phyloP scores from a whole-genome alignment of 2,329 filamentous ascomycete species.

The Curvularia spicifera region DNA sequence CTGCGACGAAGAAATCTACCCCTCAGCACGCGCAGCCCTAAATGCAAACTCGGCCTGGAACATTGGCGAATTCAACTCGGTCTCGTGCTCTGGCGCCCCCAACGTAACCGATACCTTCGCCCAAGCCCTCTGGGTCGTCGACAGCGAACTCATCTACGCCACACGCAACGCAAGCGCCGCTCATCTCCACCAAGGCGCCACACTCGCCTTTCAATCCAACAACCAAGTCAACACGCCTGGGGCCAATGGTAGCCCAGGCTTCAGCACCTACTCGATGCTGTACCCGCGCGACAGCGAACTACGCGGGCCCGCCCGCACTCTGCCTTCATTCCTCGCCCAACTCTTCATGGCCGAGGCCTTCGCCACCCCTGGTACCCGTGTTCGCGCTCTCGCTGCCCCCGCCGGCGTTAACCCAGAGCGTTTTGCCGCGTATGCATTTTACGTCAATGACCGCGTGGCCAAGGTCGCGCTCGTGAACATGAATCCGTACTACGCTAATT shows the following conservation, averaged over 20 bases:
- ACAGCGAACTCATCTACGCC: constrained; percentile 19
- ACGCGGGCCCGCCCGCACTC: constrained; percentile 15
- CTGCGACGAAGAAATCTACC: constrained; percentile 20
- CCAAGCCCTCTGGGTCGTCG: constrained; percentile 22
- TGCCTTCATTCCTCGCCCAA: constrained; percentile 17
- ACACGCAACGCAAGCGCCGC: constrained; percentile 13
- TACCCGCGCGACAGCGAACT: constrained; percentile 17
- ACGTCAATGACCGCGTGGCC: constrained; percentile 9
- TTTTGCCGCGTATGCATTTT: constrained; percentile 19
- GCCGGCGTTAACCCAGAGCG: constrained; percentile 5
- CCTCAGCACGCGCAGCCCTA: constrained; percentile 16
- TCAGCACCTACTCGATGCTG: constrained; percentile 20
- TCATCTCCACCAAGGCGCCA: constrained; percentile 19
- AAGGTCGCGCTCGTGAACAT: constrained; percentile 20
- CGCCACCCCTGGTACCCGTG: constrained; percentile 3
- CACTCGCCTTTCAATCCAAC: constrained; percentile 17
- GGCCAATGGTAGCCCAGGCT: constrained; percentile 17
- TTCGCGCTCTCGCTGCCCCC: constrained; percentile 5
- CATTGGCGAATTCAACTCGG: constrained; percentile 22
- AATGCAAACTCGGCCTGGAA: constrained; percentile 12
- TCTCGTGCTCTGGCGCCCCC: constrained; percentile 16
- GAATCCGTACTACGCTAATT: constrained; percentile 18
- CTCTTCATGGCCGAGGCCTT: constrained; percentile 17
- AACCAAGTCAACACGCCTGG: constrained; percentile 18
- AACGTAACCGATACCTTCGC: constrained; percentile 23